A percentile compares a stretch with the other conserved stretches of the same genome.
Conservation (phyloP, 352 stramenopile species). For the Phytophthora kernoviae region DNA sequence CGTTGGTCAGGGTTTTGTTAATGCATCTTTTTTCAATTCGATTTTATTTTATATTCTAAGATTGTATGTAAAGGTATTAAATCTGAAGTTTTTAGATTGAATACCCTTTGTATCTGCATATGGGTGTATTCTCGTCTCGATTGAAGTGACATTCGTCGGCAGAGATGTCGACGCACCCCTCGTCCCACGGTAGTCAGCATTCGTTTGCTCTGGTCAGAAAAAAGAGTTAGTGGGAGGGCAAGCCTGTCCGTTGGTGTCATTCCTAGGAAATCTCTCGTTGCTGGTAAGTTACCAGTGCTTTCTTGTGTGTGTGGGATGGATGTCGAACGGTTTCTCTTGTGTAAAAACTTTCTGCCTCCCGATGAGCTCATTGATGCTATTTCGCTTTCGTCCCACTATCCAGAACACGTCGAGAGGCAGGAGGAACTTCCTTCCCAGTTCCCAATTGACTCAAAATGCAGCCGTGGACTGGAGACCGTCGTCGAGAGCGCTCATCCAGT, state of each 20-base stretch:
- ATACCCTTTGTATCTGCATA: background rate
- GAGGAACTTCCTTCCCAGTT: background rate
- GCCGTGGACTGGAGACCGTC: conserved; percentile 31
- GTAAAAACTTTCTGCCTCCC: too few species aligned
- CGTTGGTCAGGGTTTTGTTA: background rate
- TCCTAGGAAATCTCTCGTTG: too few species aligned
- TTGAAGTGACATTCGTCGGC: background rate
- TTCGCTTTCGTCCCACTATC: background rate
- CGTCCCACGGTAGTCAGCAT: background rate
- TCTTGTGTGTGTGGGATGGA: too few species aligned
- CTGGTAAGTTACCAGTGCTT: too few species aligned
- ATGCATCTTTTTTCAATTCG: background rate
- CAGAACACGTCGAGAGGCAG: background rate
- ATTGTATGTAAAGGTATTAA: background rate
- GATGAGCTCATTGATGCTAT: too few species aligned
- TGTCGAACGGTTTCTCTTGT: too few species aligned
- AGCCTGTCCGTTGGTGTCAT: background rate
- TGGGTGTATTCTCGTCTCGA: background rate
- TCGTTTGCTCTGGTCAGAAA: background rate
- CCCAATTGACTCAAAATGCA: conserved; percentile 14
- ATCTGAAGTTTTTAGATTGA: background rate
- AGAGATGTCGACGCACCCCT: background rate
- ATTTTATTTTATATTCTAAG: background rate
- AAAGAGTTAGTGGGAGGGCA: background rate
- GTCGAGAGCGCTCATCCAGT: conserved; percentile 45